Evolutionary conservation across 106 monocot species (phyloP).

Genomic region (Alisma plantagoaquatica): DNA sequence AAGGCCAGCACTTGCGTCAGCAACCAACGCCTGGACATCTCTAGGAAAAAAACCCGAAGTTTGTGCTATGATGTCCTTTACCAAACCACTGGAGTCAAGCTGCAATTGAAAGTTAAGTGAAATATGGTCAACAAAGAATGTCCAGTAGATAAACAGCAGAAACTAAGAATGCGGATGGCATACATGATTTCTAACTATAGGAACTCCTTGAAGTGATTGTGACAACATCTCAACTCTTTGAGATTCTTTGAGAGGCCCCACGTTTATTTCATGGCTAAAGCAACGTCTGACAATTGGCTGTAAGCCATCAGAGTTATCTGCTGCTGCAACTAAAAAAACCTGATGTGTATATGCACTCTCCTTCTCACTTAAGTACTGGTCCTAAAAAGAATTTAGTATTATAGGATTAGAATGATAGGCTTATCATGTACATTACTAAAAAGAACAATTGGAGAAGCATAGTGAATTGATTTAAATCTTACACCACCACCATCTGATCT

Average conservation of each 20-base stretch:
- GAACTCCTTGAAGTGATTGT: constrained; percentile 30
- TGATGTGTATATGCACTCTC: constrained; percentile 33
- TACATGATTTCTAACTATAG: constrained; percentile 29
- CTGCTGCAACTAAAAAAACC: constrained; percentile 67
- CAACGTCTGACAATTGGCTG: constrained; percentile 66
- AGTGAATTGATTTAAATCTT: constrained; percentile 10
- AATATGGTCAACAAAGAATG: neutral
- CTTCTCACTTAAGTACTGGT: constrained; percentile 43
- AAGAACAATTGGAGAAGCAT: neutral
- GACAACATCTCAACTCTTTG: constrained; percentile 53
- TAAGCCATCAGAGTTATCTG: constrained; percentile 55
- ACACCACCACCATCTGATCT: constrained; percentile 28
- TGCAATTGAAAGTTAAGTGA: constrained; percentile 27
- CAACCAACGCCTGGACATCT: constrained; percentile 68
- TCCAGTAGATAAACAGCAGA: neutral
- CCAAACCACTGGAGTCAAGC: constrained; percentile 26
- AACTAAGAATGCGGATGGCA: neutral
- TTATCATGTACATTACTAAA: too few relatives aligned
- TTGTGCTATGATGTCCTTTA: constrained; percentile 63
- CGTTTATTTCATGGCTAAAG: constrained; percentile 82
- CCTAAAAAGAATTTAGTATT: constrained; percentile 1
- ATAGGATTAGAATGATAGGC: too few relatives aligned
- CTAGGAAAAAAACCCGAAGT: constrained; percentile 91
- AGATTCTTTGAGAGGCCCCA: constrained; percentile 54
- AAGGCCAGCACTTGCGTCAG: constrained; percentile 68